Evolutionary conservation across 1,139 yeast species (phyloP).

Genomic region (Zhuliangozyma parablackwelliae): DNA sequence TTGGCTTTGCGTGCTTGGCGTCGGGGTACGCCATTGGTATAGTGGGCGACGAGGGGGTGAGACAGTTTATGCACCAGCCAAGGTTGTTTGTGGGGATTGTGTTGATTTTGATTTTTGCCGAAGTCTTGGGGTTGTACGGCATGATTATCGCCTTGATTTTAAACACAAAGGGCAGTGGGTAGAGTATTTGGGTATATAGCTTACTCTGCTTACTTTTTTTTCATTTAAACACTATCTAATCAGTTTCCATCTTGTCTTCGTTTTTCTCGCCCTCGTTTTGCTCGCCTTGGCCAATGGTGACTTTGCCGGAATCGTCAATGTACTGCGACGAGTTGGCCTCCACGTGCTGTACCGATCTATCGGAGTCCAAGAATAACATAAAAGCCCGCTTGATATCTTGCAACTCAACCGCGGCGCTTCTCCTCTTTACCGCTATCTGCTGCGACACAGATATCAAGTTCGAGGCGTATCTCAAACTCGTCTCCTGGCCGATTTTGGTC

Average conservation of each 20-base stretch:
- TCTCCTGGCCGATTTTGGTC: conserved; percentile 89
- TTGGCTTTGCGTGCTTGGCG: conserved; percentile 94
- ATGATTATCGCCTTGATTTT: conserved; percentile 86
- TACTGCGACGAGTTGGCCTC: conserved; percentile 65
- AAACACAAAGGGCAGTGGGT: conserved; percentile 79
- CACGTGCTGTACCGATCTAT: conserved; percentile 77
- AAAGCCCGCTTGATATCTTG: conserved; percentile 86
- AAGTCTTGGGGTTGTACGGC: conserved; percentile 96
- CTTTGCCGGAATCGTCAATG: conserved; percentile 70
- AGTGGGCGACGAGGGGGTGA: conserved; percentile 98
- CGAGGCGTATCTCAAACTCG: conserved; percentile 88
- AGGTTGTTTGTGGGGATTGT: conserved; percentile 97
- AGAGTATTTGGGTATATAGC: not conserved
- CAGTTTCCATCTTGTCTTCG: conserved; percentile 51
- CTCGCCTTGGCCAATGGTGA: conserved; percentile 39
- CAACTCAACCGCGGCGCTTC: conserved; percentile 66
- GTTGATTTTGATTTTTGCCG: conserved; percentile 95
- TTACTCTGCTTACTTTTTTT: not conserved
- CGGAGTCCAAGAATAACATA: conserved; percentile 80
- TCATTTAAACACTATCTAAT: conserved; percentile 11
- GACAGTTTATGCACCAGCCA: conserved; percentile 95
- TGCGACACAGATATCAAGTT: conserved; percentile 87
- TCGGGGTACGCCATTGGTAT: conserved; percentile 98
- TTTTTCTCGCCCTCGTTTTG: conserved; percentile 8
- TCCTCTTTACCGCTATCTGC: conserved; percentile 78